Base-by-base conservation (phyloP, 169 alveolate species). In the Plasmodium vinckei region DNA sequence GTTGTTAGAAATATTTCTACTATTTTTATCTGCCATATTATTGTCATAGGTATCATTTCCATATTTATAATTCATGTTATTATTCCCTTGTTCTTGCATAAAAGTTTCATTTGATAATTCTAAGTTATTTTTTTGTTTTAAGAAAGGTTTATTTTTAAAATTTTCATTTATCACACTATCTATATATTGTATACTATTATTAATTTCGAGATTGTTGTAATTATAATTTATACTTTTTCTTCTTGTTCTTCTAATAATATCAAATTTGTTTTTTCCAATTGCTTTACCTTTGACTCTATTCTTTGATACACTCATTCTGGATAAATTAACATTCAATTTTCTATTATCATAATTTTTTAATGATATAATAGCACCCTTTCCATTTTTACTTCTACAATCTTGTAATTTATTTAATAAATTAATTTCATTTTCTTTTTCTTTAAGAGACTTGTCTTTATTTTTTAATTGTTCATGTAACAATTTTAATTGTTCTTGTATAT, bases 141-240 rank as follows among this genome's bases (percentile, higher is more conserved):
- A 56, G 53, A 79, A 79, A 15, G 84, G 64, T 59, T 79, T 79
- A 27, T 79, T 79, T 54, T 79, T 79, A 42, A 79, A 79, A 60
- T 79, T 79, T 19, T 79, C 89, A 67, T 79, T 79, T 53, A 79
- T 79, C 89, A 79, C 68, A 60, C 89, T 79, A 44, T 79, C 89
- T 51, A 79, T 79, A 53, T 79, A 79, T 21, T 79, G 89, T 65
- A 79, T 79, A 59, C 89, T 79, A 79, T 79, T 79, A 79, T 79
- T 79, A 67, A 79, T 79, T 68, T 79, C 89, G 1, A 79, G 51
- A 47, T 79, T 79, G 71, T 79, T 79, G 61, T 79, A 79, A 47
- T 79, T 65, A 65, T 65, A 79, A 67, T 79, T 79, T 39, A 79
- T 79, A 60, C 89, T 79, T 79, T 79, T 79, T 67, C 68, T 79